These are phyloP conservation scores for Aspergillus ustus DNA, from an alignment of 2,329 filamentous ascomycete species.

Conservation along the genomic window DNA sequence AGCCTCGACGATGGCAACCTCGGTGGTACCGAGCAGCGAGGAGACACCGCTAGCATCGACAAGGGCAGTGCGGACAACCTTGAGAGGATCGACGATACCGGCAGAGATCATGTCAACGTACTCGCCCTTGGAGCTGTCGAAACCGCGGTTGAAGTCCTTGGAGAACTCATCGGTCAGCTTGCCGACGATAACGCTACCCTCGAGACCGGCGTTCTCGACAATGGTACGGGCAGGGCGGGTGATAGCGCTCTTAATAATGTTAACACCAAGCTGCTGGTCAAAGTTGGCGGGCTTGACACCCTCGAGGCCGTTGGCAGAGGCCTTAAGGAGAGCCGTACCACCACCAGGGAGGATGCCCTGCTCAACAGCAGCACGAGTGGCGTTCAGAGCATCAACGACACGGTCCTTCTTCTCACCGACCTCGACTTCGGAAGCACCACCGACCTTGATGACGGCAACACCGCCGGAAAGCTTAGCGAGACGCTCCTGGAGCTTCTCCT, in stretches of 20 bases:
- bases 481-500: slow-evolving; percentile 99
- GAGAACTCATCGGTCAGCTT: slow-evolving; percentile 96
- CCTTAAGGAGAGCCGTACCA: slow-evolving; percentile 97
- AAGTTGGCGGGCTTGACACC: slow-evolving; percentile 91
- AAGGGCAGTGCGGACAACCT: slow-evolving; percentile 97
- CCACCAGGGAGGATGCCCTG: slow-evolving; percentile 98
- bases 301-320: slow-evolving; percentile 82
- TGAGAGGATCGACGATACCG: slow-evolving; percentile 98
- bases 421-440: slow-evolving; percentile 96
- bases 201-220: slow-evolving; percentile 94
- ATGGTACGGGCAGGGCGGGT: slow-evolving; percentile 93
- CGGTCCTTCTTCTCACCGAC: slow-evolving; percentile 99
- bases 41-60: slow-evolving; percentile 95
- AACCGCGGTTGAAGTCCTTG: slow-evolving; percentile 95
- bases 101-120: slow-evolving; percentile 98
- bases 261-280: slow-evolving; percentile 97
- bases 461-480: slow-evolving; percentile 98
- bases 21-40: slow-evolving; percentile 94
- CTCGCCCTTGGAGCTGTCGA: slow-evolving; percentile 94
- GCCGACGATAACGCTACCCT: slow-evolving; percentile 94
- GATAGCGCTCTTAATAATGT: slow-evolving; percentile 97
- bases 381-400: slow-evolving; percentile 97
- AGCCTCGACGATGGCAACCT: slow-evolving; percentile 96
- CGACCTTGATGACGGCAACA: slow-evolving; percentile 99
- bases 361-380: slow-evolving; percentile 96